A percentile compares a stretch with the other conserved stretches of the same genome.
These are phyloP conservation scores for Phoma sp. DNA, from an alignment of 2,329 filamentous ascomycete genomes.

Conservation along the genomic window DNA sequence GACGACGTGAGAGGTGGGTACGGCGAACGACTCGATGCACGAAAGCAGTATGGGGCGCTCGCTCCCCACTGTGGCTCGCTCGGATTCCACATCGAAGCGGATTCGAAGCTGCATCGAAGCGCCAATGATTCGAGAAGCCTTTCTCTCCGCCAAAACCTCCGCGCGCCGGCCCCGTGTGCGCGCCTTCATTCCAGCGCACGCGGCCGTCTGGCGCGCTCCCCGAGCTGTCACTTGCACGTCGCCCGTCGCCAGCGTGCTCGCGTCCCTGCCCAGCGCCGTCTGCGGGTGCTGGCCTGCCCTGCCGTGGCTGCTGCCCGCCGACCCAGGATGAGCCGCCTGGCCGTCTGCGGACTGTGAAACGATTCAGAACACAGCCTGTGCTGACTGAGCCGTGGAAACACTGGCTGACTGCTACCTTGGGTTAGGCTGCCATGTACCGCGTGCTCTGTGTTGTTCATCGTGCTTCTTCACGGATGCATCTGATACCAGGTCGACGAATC, in stretches of 20 bases:
- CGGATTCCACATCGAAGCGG: constrained; percentile 6
- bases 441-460: not conserved
- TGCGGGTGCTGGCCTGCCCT: not conserved
- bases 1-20: constrained; percentile 3
- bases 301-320: constrained; percentile 1
- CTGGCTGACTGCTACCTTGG: not conserved
- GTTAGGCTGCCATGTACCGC: not conserved
- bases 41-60: constrained; percentile 13
- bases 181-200: not conserved
- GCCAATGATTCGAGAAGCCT: constrained; percentile 11
- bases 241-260: not conserved
- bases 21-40: constrained; percentile 14
- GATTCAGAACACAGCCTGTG: constrained; percentile 4
- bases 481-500: not conserved
- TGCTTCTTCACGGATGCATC: not conserved
- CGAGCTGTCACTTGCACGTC: not conserved
- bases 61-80: constrained; percentile 1
- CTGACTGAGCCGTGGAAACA: constrained; percentile 5
- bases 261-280: constrained; percentile 3
- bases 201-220: not conserved
- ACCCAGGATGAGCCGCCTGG: constrained; percentile 12
- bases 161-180: not conserved
- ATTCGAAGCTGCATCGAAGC: constrained; percentile 17
- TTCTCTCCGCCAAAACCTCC: constrained; percentile 4
- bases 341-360: constrained; percentile 5